These are phyloP conservation scores for Protomyces lactucae-debilis DNA, from an alignment of 1,139 yeast genomes.

Conservation along the genomic window DNA sequence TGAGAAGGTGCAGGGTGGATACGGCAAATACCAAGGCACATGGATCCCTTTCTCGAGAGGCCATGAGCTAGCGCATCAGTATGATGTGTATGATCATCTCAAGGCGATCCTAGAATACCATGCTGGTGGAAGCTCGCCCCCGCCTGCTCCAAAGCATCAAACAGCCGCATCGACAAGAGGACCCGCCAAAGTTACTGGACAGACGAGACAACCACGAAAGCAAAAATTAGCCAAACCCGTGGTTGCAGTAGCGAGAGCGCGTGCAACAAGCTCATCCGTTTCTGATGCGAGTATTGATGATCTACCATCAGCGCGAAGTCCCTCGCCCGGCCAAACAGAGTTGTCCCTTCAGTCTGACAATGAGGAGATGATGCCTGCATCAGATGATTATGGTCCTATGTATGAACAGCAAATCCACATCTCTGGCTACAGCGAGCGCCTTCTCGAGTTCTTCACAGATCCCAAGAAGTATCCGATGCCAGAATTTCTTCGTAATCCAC, in stretches of 20 bases:
- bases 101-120: conserved; percentile 61
- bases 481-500: conserved; percentile 64
- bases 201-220: conserved; percentile 5
- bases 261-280: background rate
- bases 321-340: conserved; percentile 21
- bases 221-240: background rate
- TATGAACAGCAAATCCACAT: conserved; percentile 18
- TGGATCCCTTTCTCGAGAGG: conserved; percentile 49
- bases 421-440: conserved; percentile 44
- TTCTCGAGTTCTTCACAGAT: conserved; percentile 57
- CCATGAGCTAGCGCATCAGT: conserved; percentile 55
- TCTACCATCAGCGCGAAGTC: conserved; percentile 14
- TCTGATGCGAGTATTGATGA: conserved; percentile 25
- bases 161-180: conserved; percentile 22
- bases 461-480: conserved; percentile 74
- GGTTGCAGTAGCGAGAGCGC: background rate
- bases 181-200: conserved; percentile 1
- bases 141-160: conserved; percentile 27
- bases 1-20: conserved; percentile 93
- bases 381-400: conserved; percentile 16
- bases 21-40: conserved; percentile 77
- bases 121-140: conserved; percentile 40
- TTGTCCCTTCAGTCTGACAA: conserved; percentile 8
- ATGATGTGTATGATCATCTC: conserved; percentile 58
- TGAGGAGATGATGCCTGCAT: conserved; percentile 9